Conservation (phyloP, 345 rosid species). For the Raphanus sativus region DNA sequence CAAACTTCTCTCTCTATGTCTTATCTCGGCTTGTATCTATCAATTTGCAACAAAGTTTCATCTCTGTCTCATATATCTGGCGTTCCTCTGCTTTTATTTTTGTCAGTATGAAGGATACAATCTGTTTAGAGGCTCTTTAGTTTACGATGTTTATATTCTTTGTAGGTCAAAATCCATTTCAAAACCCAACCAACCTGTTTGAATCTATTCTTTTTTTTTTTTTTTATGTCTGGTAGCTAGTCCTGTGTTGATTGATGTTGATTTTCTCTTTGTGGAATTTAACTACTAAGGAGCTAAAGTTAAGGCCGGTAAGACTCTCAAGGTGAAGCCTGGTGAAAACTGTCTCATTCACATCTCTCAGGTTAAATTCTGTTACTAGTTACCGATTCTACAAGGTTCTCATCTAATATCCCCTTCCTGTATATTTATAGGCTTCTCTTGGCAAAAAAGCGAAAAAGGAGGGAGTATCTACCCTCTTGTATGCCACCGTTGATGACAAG, state of each 20-base stretch:
- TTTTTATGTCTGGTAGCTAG: background rate
- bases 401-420: background rate
- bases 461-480: background rate
- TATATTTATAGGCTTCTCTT: background rate
- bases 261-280: background rate
- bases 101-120: background rate
- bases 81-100: background rate
- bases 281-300: background rate
- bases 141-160: background rate
- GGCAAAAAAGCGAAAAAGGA: background rate
- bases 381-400: background rate
- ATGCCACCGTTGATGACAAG: background rate
- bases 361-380: background rate
- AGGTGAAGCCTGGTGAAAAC: background rate
- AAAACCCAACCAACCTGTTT: background rate
- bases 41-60: too few relatives aligned
- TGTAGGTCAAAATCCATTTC: too few relatives aligned
- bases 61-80: background rate
- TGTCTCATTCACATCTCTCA: background rate
- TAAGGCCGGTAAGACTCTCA: background rate
- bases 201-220: background rate
- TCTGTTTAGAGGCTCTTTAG: background rate
- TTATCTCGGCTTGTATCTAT: too few relatives aligned
- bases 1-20: background rate
- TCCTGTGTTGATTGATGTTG: background rate